Conservation (phyloP, 768 basidiomycete species). For the Phylloporus sp. region DNA sequence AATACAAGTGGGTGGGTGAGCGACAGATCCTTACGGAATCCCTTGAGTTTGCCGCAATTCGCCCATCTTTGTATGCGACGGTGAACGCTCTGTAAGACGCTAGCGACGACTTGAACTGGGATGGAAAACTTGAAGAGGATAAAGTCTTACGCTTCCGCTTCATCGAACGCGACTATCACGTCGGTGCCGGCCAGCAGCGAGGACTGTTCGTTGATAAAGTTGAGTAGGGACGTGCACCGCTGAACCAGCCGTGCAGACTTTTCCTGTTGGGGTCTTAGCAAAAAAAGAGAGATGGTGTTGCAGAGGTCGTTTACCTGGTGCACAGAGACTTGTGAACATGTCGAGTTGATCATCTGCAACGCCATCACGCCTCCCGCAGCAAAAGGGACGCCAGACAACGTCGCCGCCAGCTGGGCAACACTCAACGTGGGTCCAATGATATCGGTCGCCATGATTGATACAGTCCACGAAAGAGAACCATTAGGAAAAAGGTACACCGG, state of each 20-base stretch:
- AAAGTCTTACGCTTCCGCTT: conserved; percentile 36
- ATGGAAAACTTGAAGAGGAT: neutral
- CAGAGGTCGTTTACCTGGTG: conserved; percentile 41
- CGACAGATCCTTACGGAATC: conserved; percentile 36
- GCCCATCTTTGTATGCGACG: conserved; percentile 38
- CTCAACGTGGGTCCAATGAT: conserved; percentile 19
- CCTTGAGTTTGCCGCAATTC: conserved; percentile 33
- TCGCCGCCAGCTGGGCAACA: conserved; percentile 40
- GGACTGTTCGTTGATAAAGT: conserved; percentile 37
- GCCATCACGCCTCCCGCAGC: conserved; percentile 40
- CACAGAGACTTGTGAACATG: conserved; percentile 43
- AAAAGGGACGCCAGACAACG: conserved; percentile 42
- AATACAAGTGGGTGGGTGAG: neutral
- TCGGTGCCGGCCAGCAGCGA: conserved; percentile 38
- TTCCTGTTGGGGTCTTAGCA: conserved; percentile 28
- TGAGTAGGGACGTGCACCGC: conserved; percentile 39
- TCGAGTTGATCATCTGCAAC: conserved; percentile 40
- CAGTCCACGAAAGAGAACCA: neutral
- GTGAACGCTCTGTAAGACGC: conserved; percentile 39
- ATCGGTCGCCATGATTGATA: conserved; percentile 19
- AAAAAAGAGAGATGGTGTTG: neutral
- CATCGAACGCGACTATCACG: conserved; percentile 37
- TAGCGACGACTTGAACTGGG: conserved; percentile 16
- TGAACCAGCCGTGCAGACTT: conserved; percentile 39
- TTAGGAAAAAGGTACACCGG: neutral